These are phyloP conservation scores for Venturia aucupariae DNA, from an alignment of 2,329 filamentous ascomycete genomes.

Conservation along the genomic window DNA sequence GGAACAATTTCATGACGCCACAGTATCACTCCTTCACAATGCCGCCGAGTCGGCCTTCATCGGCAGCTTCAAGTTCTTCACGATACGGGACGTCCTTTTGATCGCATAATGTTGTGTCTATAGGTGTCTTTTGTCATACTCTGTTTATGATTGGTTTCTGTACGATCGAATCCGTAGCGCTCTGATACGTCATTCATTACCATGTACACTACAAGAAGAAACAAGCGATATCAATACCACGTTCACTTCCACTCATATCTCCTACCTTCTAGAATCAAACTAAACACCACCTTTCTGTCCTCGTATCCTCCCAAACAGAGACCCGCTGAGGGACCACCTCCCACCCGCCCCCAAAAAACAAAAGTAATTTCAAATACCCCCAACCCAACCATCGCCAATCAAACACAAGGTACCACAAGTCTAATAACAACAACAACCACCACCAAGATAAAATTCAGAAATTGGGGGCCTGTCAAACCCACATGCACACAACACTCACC, in stretches of 20 bases:
- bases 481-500: background rate
- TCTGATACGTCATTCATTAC: background rate
- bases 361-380: background rate
- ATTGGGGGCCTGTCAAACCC: background rate
- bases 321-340: too few relatives aligned
- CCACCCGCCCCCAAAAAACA: background rate
- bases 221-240: background rate
- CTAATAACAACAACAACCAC: too few relatives aligned
- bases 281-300: too few relatives aligned
- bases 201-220: slow-evolving; percentile 6
- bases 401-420: background rate
- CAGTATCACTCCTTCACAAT: background rate
- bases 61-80: background rate
- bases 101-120: background rate
- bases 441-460: too few relatives aligned
- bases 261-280: too few relatives aligned
- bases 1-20: background rate
- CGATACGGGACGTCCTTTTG: background rate
- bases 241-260: background rate
- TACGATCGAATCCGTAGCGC: background rate
- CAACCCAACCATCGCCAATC: background rate
- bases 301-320: too few relatives aligned
- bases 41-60: background rate
- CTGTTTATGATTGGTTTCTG: background rate
- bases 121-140: background rate